Percentiles rank a stretch among this genome's conserved stretches.
Conservation (phyloP, 2,329 filamentous ascomycete genomes). For the Trichoderma atrobrunneum region DNA sequence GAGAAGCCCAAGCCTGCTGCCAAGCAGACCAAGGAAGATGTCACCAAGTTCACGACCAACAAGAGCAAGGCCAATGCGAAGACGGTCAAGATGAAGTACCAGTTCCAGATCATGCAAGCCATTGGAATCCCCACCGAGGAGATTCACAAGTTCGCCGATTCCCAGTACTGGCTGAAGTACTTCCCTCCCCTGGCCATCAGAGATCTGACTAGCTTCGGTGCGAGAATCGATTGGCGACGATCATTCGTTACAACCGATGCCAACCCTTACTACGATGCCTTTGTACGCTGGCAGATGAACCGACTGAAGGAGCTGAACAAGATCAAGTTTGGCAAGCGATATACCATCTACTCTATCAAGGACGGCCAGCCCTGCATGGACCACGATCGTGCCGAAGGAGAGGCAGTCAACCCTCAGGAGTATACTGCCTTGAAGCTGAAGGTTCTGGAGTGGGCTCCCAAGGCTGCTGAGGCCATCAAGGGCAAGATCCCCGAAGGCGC, state of each 20-base stretch:
- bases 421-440: constrained; percentile 91
- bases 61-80: constrained; percentile 92
- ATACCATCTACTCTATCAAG: constrained; percentile 74
- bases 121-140: constrained; percentile 84
- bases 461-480: constrained; percentile 67
- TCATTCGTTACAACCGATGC: constrained; percentile 93
- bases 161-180: constrained; percentile 86
- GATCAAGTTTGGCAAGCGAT: constrained; percentile 89
- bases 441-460: constrained; percentile 82
- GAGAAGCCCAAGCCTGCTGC: constrained; percentile 51
- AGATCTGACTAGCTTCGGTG: constrained; percentile 80
- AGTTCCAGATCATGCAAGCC: constrained; percentile 92
- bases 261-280: constrained; percentile 95
- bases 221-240: constrained; percentile 88
- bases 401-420: constrained; percentile 71
- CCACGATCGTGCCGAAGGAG: constrained; percentile 47
- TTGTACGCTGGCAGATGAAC: constrained; percentile 97
- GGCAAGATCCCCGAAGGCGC: constrained; percentile 76
- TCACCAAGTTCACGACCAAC: constrained; percentile 87
- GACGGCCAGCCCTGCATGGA: constrained; percentile 48
- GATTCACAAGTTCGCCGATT: constrained; percentile 89
- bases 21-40: constrained; percentile 71
- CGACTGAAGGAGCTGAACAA: constrained; percentile 84
- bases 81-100: constrained; percentile 89
- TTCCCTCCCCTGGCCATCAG: constrained; percentile 65